Evolutionary conservation across 306 rosid species (phyloP).

Genomic region (Vachellia pachyceras): DNA sequence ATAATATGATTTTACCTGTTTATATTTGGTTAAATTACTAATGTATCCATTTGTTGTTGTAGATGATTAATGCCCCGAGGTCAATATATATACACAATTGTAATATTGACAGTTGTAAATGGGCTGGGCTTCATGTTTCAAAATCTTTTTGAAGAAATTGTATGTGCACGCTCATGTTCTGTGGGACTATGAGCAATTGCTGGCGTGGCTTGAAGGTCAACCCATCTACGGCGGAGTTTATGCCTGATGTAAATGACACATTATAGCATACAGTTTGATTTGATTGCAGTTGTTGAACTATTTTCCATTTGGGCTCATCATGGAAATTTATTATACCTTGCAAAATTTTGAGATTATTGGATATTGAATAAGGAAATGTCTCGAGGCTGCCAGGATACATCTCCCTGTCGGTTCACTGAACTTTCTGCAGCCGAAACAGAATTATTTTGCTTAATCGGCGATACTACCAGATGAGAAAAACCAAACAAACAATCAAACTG

Average conservation of each 20-base stretch:
- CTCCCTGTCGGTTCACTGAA: too few species aligned
- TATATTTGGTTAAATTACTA: slow-evolving; percentile 2
- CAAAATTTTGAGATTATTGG: background rate
- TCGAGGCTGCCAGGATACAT: too few species aligned
- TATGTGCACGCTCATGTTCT: background rate
- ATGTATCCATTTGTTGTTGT: slow-evolving; percentile 33
- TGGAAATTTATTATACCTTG: background rate
- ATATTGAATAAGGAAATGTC: background rate
- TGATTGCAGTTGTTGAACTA: background rate
- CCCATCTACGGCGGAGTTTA: background rate
- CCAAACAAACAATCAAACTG: background rate
- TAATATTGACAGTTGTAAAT: slow-evolving; percentile 34
- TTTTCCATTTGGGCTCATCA: background rate
- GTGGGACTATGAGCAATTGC: background rate
- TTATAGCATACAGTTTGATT: background rate
- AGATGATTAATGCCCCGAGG: slow-evolving; percentile 14
- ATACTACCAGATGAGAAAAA: background rate
- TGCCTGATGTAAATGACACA: background rate
- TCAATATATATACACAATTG: slow-evolving; percentile 19
- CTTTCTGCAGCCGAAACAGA: too few species aligned
- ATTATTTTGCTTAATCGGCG: too few species aligned
- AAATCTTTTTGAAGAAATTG: slow-evolving; percentile 19
- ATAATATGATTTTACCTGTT: slow-evolving; percentile 35
- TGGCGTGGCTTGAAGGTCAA: background rate
- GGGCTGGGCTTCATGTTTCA: slow-evolving; percentile 14